Evolutionary conservation across 768 basidiomycete species (phyloP).

Genomic region (Amanita exitialis): DNA sequence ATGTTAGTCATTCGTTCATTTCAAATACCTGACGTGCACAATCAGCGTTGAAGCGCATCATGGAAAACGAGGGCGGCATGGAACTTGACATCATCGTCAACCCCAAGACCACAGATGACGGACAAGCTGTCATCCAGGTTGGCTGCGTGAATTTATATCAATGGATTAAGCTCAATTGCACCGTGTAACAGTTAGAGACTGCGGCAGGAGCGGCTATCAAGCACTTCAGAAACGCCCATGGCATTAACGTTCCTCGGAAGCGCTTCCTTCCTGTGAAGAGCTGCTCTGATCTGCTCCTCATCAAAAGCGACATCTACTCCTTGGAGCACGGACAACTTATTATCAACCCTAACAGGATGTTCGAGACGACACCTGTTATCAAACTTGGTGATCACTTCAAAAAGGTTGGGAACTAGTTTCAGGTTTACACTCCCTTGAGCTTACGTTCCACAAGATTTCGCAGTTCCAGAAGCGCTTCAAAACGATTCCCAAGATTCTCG

Average conservation of each 20-base stretch:
- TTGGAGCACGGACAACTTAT: slow-evolving; percentile 81
- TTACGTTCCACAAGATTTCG: slow-evolving; percentile 41
- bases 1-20: slow-evolving; percentile 2
- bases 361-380: slow-evolving; percentile 87
- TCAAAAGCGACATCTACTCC: slow-evolving; percentile 91
- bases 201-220: slow-evolving; percentile 93
- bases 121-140: slow-evolving; percentile 75
- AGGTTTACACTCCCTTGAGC: not conserved
- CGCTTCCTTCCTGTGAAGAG: slow-evolving; percentile 91
- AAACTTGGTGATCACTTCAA: slow-evolving; percentile 97
- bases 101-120: slow-evolving; percentile 80
- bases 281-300: slow-evolving; percentile 80
- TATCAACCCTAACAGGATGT: slow-evolving; percentile 77
- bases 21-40: not conserved
- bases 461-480: slow-evolving; percentile 95
- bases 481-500: slow-evolving; percentile 84
- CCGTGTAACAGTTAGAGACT: slow-evolving; percentile 57
- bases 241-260: slow-evolving; percentile 89
- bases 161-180: slow-evolving; percentile 8
- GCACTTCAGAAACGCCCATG: slow-evolving; percentile 86
- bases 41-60: slow-evolving; percentile 78
- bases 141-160: slow-evolving; percentile 8
- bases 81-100: slow-evolving; percentile 95
- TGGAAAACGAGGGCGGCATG: slow-evolving; percentile 70
- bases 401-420: slow-evolving; percentile 42